Evolutionary conservation across 495 filamentous ascomycete genomes (phyloP).

Genomic region (Aspergillus nidulans): DNA sequence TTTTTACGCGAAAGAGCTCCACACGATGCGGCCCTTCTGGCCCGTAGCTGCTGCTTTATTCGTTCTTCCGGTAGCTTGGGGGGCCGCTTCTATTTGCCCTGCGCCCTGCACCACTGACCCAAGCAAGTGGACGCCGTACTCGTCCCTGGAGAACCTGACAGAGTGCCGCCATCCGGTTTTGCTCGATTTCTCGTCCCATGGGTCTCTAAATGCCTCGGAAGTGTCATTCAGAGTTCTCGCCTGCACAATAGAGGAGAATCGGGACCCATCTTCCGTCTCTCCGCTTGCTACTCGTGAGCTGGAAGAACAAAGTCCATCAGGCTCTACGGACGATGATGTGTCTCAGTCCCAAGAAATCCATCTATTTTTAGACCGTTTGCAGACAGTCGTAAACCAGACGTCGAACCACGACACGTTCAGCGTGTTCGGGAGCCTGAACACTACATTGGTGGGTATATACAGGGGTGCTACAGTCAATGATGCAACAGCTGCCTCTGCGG

Average conservation of each 20-base stretch:
- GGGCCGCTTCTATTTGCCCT: not conserved
- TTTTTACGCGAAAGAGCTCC: not conserved
- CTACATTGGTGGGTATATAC: not conserved
- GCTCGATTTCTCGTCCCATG: constrained; percentile 2
- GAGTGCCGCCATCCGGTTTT: constrained; percentile 5
- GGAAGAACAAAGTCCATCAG: not conserved
- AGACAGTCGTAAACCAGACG: not conserved
- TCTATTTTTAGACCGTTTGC: not conserved
- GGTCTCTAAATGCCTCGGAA: not conserved
- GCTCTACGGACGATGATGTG: not conserved
- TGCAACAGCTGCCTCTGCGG: not conserved
- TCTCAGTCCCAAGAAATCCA: not conserved
- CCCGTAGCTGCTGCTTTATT: not conserved
- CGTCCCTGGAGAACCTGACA: not conserved
- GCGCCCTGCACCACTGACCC: constrained; percentile 1
- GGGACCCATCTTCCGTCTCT: not conserved
- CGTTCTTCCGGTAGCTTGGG: not conserved
- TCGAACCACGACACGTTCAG: not conserved
- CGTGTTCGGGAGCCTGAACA: constrained; percentile 1
- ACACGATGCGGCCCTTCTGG: not conserved
- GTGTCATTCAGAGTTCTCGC: not conserved
- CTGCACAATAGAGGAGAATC: not conserved
- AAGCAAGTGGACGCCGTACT: constrained; percentile 6
- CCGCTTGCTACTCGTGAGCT: not conserved
- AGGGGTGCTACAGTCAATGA: not conserved